Conservation (phyloP, 805 yeast species). For the Ogataea populi-albae region DNA sequence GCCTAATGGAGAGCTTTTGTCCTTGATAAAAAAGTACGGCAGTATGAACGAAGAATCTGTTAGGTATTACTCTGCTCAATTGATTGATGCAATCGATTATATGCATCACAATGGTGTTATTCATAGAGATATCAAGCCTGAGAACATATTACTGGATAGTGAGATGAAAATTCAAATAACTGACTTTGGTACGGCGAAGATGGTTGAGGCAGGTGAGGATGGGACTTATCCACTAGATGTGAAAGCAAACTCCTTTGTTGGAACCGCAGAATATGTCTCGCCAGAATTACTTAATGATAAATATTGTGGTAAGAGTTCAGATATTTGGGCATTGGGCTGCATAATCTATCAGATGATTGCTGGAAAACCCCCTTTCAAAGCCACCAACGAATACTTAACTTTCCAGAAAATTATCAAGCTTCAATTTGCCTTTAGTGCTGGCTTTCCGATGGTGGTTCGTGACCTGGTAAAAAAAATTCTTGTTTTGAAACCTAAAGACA, state of each 20-base stretch:
- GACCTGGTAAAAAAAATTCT: slow-evolving; percentile 71
- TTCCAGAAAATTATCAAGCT: slow-evolving; percentile 79
- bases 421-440: slow-evolving; percentile 82
- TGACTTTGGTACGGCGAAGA: slow-evolving; percentile 82
- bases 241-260: slow-evolving; percentile 77
- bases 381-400: slow-evolving; percentile 75
- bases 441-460: slow-evolving; percentile 69
- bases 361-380: slow-evolving; percentile 77
- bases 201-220: slow-evolving; percentile 53
- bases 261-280: slow-evolving; percentile 81
- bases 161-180: slow-evolving; percentile 65
- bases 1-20: slow-evolving; percentile 70
- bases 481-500: slow-evolving; percentile 58
- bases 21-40: slow-evolving; percentile 66
- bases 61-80: slow-evolving; percentile 67
- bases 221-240: slow-evolving; percentile 62
- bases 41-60: slow-evolving; percentile 68
- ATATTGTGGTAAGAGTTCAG: slow-evolving; percentile 60
- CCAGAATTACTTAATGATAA: slow-evolving; percentile 77
- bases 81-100: slow-evolving; percentile 67
- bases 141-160: slow-evolving; percentile 65
- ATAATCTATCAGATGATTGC: slow-evolving; percentile 61
- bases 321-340: slow-evolving; percentile 63
- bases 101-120: slow-evolving; percentile 75
- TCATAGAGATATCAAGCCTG: slow-evolving; percentile 83